Conservation (phyloP, 805 yeast species). For the Candida oleophila region DNA sequence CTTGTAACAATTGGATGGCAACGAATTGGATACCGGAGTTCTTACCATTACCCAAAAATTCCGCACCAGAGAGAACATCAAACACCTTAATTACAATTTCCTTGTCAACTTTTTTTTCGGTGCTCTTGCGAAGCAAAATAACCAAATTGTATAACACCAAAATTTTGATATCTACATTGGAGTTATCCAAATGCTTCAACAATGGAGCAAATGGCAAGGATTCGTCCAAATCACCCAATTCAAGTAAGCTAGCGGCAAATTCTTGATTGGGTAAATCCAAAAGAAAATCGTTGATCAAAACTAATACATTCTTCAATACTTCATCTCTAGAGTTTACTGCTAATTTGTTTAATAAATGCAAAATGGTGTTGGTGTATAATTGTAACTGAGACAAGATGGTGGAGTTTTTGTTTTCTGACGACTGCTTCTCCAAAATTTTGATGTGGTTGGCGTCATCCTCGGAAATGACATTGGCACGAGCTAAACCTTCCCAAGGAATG, state of each 20-base stretch:
- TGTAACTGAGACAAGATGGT: constrained; percentile 46
- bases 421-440: constrained; percentile 52
- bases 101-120: constrained; percentile 18
- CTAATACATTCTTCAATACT: constrained; percentile 62
- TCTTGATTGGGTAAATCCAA: constrained; percentile 34
- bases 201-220: constrained; percentile 56
- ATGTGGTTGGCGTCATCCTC: constrained; percentile 65
- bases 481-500: constrained; percentile 90
- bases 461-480: constrained; percentile 66
- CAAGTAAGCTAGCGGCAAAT: constrained; percentile 40
- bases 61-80: constrained; percentile 30
- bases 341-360: constrained; percentile 52
- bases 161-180: constrained; percentile 57
- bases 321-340: constrained; percentile 52
- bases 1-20: constrained; percentile 59
- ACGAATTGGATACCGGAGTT: constrained; percentile 56
- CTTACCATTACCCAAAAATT: constrained; percentile 26
- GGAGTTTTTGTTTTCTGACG: constrained; percentile 38
- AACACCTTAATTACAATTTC: constrained; percentile 40
- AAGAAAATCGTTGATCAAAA: constrained; percentile 58
- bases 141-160: constrained; percentile 56
- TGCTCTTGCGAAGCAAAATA: constrained; percentile 38
- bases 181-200: constrained; percentile 47
- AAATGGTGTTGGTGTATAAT: constrained; percentile 53
- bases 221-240: constrained; percentile 39